Base-by-base conservation (phyloP, 2,329 filamentous ascomycete genomes). In the Pseudocercospora ulei region DNA sequence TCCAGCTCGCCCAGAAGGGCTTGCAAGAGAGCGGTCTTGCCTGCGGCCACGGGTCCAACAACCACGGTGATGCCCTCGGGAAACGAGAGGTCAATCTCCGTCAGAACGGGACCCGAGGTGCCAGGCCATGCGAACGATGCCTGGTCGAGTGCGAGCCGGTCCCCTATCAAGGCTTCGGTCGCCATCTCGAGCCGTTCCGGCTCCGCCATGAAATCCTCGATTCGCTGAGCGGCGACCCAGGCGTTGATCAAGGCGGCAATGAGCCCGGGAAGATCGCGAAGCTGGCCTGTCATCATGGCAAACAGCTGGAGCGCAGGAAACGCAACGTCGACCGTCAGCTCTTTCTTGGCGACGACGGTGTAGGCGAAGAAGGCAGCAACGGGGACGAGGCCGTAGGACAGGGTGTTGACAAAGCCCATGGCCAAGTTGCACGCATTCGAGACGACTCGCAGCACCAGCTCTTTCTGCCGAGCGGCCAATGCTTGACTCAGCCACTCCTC, bases 271-370 rank as follows among this genome's bases (percentile, higher is more conserved):
- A 92, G 63, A 36, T 86, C 80, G 39, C 78, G 76, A 33, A 94
- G 65, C 44, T 77, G 82, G 1, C 65, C 68, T 51, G 88, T 81
- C 7, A 94, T 65, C 66, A 88, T 75, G 1, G 68, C 66, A 53
- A 94, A 93, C 0, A 94, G 68, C 44, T 87, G 79, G 2, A 94
- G 67, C 0, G 86, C 85, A 0, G 86, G 86, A 58, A 93, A 94
- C 6, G 86, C 86, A 16, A 93, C 70, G 44, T 93, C 82, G 22
- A 93, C 76, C 0, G 77, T 76, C 5, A 94, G 62, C 0, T 76
- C 72, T 31, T 74, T 69, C 0, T 75, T 73, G 3, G 80, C 76
- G 24, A 87, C 58, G 7, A 80, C 69, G 0, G 85, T 90, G 58
- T 85, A 93, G 0, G 83, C 78, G 49, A 78, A 84, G 51, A 94